These are phyloP conservation scores for Solanum megistacrolobum DNA, from an alignment of 257 asterid species.

Conservation along the genomic window DNA sequence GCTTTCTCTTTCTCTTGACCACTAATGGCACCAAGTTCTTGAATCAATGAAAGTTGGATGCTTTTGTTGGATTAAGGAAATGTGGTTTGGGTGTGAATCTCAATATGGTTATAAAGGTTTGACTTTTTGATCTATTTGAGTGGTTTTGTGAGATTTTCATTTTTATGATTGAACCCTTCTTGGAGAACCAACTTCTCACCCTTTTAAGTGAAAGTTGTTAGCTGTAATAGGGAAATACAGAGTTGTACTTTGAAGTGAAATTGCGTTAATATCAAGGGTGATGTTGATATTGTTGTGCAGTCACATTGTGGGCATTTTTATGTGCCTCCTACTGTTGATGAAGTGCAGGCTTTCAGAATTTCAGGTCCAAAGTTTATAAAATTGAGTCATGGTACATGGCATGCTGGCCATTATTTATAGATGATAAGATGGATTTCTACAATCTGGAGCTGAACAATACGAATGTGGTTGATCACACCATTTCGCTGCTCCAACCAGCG, in stretches of 20 bases:
- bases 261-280: conserved; percentile 3
- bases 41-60: not conserved
- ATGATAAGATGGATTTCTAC: too few species aligned
- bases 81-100: not conserved
- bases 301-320: conserved; percentile 62
- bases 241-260: too few species aligned
- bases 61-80: not conserved
- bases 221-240: not conserved
- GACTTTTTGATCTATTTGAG: conserved; percentile 8
- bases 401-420: too few species aligned
- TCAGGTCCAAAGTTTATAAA: too few species aligned
- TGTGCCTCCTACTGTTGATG: not conserved
- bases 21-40: not conserved
- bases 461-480: too few species aligned
- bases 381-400: too few species aligned
- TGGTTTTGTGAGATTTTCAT: not conserved
- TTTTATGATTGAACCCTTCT: not conserved
- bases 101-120: conserved; percentile 3
- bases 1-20: conserved; percentile 1
- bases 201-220: not conserved
- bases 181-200: not conserved
- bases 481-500: too few species aligned
- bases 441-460: too few species aligned
- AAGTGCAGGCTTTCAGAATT: too few species aligned
- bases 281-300: conserved; percentile 15